These are phyloP conservation scores for Fragilariopsis cylindrus DNA, from an alignment of 108 stramenopile species.

Conservation along the genomic window DNA sequence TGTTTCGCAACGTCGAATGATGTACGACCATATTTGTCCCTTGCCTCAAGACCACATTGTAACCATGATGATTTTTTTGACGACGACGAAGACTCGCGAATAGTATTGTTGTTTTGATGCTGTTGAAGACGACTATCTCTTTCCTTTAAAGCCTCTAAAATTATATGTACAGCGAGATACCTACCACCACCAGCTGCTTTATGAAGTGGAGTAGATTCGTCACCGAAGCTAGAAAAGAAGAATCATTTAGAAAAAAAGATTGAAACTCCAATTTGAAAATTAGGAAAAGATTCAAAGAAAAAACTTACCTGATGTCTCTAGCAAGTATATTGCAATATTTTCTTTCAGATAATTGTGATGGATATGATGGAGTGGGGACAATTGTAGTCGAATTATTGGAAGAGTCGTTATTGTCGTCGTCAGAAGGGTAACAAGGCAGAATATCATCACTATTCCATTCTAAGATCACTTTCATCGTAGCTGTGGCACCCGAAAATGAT, in stretches of 20 bases:
- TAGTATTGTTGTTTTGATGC: not conserved
- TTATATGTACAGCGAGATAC: constrained; percentile 67
- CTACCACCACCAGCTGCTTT: constrained; percentile 85
- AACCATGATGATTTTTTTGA: constrained; percentile 21
- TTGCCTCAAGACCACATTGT: constrained; percentile 23
- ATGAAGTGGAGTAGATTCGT: constrained; percentile 75
- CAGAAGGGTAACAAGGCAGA: no score
- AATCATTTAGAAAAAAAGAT: not conserved
- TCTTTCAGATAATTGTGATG: not conserved
- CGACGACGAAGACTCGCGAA: not conserved
- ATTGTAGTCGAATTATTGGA: not conserved
- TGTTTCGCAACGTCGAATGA: constrained; percentile 61
- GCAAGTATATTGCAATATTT: constrained; percentile 49
- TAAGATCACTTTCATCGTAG: constrained; percentile 72
- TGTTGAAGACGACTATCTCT: not conserved
- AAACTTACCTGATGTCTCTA: constrained; percentile 44
- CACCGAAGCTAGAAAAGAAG: constrained; percentile 55
- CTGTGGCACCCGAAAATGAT: constrained; percentile 75
- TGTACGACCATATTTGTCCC: constrained; percentile 34
- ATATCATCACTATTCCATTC: constrained; percentile 13
- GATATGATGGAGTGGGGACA: not conserved
- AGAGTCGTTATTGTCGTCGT: no score
- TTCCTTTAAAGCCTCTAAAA: constrained; percentile 52
- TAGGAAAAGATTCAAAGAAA: not conserved
- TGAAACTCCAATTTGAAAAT: not conserved